Evolutionary conservation across 495 filamentous ascomycete genomes (phyloP).

Genomic region (Tetracladium marchalianum): DNA sequence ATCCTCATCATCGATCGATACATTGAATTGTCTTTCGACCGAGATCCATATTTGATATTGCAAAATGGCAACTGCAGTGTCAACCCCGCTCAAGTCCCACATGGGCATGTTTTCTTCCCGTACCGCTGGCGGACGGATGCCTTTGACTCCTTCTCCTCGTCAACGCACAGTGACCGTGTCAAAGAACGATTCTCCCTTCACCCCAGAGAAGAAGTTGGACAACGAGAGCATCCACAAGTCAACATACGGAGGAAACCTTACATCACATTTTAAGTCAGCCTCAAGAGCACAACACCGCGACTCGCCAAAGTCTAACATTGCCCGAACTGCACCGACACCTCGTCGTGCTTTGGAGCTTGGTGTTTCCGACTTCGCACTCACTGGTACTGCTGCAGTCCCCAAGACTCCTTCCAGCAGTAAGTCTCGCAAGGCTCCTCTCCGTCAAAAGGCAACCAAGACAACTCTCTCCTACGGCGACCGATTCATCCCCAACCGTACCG

Average conservation of each 20-base stretch:
- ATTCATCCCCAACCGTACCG: constrained; percentile 88
- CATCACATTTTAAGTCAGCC: constrained; percentile 61
- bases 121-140: constrained; percentile 89
- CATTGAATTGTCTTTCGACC: constrained; percentile 34
- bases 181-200: constrained; percentile 64
- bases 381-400: constrained; percentile 56
- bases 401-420: constrained; percentile 66
- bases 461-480: constrained; percentile 83
- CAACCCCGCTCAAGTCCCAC: constrained; percentile 90
- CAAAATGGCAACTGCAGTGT: constrained; percentile 82
- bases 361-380: constrained; percentile 84
- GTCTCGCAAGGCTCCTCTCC: constrained; percentile 48
- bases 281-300: constrained; percentile 52
- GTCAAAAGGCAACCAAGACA: constrained; percentile 64
- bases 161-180: constrained; percentile 30
- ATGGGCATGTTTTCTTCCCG: constrained; percentile 84
- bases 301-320: constrained; percentile 93
- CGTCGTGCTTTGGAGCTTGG: constrained; percentile 79
- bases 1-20: constrained; percentile 34
- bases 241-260: constrained; percentile 62
- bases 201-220: constrained; percentile 53
- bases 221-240: constrained; percentile 51
- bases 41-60: constrained; percentile 27
- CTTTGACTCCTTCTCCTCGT: constrained; percentile 84
- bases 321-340: constrained; percentile 53